phyloP scores from a whole-genome alignment of 768 basidiomycete genomes.

The Coprinopsis strossmayeri region DNA sequence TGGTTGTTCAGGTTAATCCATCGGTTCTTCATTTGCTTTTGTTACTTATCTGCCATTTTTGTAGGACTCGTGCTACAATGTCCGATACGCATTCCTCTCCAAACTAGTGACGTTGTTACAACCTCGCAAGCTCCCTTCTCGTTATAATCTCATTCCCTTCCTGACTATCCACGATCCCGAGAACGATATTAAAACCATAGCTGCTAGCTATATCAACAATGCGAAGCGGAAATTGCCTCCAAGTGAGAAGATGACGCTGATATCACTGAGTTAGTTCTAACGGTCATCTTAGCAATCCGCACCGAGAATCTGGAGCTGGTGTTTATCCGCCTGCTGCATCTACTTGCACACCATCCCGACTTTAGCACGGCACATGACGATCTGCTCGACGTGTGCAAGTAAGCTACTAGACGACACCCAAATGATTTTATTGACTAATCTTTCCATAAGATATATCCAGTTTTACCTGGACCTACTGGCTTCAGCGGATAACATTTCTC shows the following conservation, averaged over 20 bases:
- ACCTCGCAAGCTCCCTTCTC: conserved; percentile 54
- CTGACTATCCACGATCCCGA: conserved; percentile 91
- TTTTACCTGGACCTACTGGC: conserved; percentile 80
- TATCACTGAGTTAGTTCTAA: no score
- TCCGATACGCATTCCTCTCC: conserved; percentile 69
- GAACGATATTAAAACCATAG: conserved; percentile 62
- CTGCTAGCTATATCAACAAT: conserved; percentile 47
- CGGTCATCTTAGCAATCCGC: conserved; percentile 51
- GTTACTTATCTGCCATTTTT: neutral
- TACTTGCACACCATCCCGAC: conserved; percentile 94
- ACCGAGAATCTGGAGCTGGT: conserved; percentile 73
- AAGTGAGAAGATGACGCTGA: no score
- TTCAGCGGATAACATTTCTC: conserved; percentile 73
- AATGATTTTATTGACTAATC: conserved; percentile 7
- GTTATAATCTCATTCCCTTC: conserved; percentile 83
- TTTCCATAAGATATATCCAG: conserved; percentile 65
- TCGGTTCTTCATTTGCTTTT: neutral
- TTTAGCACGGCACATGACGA: conserved; percentile 64
- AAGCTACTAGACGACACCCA: conserved; percentile 25
- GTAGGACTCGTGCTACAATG: conserved; percentile 88
- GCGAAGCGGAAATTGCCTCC: conserved; percentile 40
- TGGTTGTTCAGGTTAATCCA: conserved; percentile 65
- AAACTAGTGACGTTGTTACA: conserved; percentile 68
- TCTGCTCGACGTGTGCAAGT: conserved; percentile 79
- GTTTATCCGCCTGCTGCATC: conserved; percentile 80